These are phyloP conservation scores for Madurella fahalii DNA, from an alignment of 2,329 filamentous ascomycete genomes.

Conservation along the genomic window DNA sequence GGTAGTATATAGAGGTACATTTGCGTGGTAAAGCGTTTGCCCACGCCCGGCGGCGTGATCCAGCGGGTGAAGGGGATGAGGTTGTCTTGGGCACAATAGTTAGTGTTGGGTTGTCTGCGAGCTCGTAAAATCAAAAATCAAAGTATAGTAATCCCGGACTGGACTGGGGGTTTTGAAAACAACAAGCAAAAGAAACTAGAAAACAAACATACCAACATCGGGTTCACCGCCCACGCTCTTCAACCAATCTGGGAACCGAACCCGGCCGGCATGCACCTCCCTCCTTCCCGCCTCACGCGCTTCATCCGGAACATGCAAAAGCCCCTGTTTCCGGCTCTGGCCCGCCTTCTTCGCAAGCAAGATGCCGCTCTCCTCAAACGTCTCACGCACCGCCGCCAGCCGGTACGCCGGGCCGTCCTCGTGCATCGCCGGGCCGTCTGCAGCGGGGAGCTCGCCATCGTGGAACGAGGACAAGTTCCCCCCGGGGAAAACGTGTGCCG, in stretches of 20 bases:
- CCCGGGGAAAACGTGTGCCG: slow-evolving; percentile 92
- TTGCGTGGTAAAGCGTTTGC: slow-evolving; percentile 84
- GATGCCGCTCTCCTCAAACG: slow-evolving; percentile 93
- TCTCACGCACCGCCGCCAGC: slow-evolving; percentile 81
- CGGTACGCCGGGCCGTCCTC: slow-evolving; percentile 69
- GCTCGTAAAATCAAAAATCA: no score
- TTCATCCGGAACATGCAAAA: slow-evolving; percentile 58
- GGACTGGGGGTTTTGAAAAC: not conserved
- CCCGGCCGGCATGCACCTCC: slow-evolving; percentile 61
- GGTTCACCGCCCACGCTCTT: slow-evolving; percentile 51
- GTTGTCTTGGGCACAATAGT: slow-evolving; percentile 40
- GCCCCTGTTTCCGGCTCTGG: slow-evolving; percentile 25
- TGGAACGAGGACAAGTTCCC: slow-evolving; percentile 76
- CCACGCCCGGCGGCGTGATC: slow-evolving; percentile 72
- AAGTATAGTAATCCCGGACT: not conserved
- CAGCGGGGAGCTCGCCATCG: slow-evolving; percentile 57
- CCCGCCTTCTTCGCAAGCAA: slow-evolving; percentile 56
- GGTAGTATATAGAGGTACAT: slow-evolving; percentile 96
- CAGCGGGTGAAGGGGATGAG: slow-evolving; percentile 84
- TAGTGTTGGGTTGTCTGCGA: not conserved
- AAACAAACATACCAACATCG: slow-evolving; percentile 55
- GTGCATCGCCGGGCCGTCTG: slow-evolving; percentile 55
- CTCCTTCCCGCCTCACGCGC: slow-evolving; percentile 63
- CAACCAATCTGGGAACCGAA: slow-evolving; percentile 66
- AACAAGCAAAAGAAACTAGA: not conserved